A percentile compares a stretch with the other conserved stretches of the same genome.
Conservation (phyloP, 2,329 filamentous ascomycete species). For the Fusarium heterosporum region DNA sequence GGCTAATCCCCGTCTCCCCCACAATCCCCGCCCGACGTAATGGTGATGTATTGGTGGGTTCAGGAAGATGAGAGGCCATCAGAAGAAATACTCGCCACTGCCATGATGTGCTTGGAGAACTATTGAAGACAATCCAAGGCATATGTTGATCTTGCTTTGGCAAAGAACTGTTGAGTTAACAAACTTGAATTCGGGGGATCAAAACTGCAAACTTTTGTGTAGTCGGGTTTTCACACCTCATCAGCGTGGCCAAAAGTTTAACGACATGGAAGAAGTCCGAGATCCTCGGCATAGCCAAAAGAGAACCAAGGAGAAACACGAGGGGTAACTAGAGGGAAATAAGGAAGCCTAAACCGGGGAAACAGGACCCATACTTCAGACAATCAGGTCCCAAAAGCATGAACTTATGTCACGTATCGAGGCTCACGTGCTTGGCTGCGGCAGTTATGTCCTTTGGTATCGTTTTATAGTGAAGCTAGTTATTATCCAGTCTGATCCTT, state of each 20-base stretch:
- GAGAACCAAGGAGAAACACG: not conserved
- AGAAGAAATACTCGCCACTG: not conserved
- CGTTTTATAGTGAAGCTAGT: conserved; percentile 26
- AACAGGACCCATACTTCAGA: not conserved
- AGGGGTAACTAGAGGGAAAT: not conserved
- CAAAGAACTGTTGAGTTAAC: too few species aligned
- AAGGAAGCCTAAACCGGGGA: not conserved
- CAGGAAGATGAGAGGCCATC: not conserved
- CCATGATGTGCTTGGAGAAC: not conserved
- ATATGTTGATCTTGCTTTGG: not conserved
- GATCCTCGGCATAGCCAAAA: not conserved
- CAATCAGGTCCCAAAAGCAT: not conserved
- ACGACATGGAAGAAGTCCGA: not conserved
- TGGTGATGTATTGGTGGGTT: conserved; percentile 1
- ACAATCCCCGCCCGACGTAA: conserved; percentile 15
- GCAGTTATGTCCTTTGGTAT: conserved; percentile 20
- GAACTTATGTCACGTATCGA: not conserved
- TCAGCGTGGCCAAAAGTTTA: not conserved
- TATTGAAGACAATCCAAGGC: not conserved
- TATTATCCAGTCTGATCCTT: conserved; percentile 33
- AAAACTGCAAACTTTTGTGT: not conserved
- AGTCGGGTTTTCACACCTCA: too few species aligned
- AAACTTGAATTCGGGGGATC: not conserved
- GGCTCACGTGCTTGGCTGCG: not conserved
- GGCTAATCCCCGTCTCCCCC: conserved; percentile 3